Evolutionary conservation across 2,329 filamentous ascomycete species (phyloP), one percentile per base, ranked within the genome.

Genomic region (Volutella citrinella): DNA sequence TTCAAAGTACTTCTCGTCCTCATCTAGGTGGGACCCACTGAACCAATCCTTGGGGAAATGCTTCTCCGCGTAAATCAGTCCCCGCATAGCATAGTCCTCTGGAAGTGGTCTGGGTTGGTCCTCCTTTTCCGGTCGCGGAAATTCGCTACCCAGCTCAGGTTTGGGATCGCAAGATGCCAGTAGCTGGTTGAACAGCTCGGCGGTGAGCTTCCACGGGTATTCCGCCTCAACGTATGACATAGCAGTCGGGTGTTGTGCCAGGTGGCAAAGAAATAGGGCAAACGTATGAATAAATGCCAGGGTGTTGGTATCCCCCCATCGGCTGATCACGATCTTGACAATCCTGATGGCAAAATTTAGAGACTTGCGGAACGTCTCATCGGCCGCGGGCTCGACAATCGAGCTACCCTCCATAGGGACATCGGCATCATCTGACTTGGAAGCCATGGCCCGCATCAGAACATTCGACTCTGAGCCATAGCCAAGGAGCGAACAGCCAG

Each of bases 1-100:
- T 48, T 86, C 82, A 27, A 85, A 73, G 12, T 72, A 72, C 25
- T 80, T 74, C 40, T 85, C 81, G 10, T 83, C 78, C n/a, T 85
- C 81, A 17, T 85, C 80, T 6, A 80, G 68, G 38, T 72, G 71
- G 2, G 72, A 69, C 8, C 69, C 67, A 0, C 54, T 46, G 49
- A 86, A 86, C 75, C 76, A 85, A 1, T 67, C 61, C 0, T 57
- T 36, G 0, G 80, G 79, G 33, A 76, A 80, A 36, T 82, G 82
- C 10, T 66, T 64, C 3, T 78, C 68, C 0, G 71, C 65, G 65
- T 78, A 86, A 3, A 79, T 55, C 3, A 85, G 61, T 0, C 84
- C 84, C 2, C 80, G 69, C 35, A 87, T 70, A 0, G 75, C 69
- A 44, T 78, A 86, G 40, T 89, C 84, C 30, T 88, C 84, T 0